A percentile compares a stretch with the other conserved stretches of the same genome.
These are phyloP conservation scores for Corylus heterophylla DNA, from an alignment of 306 rosid species.

Conservation along the genomic window DNA sequence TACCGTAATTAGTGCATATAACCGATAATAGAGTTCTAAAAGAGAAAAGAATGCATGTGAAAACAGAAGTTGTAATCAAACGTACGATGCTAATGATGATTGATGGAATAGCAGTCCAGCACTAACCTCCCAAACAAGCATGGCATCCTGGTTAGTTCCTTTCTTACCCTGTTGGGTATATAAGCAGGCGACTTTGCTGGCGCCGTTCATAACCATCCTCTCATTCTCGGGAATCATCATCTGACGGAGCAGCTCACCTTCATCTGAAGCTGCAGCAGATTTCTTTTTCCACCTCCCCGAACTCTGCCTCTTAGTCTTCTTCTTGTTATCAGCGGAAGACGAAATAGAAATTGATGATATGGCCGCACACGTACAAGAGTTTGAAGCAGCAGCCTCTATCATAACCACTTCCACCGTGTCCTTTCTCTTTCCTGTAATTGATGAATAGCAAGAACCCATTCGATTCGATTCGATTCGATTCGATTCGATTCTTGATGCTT, in stretches of 20 bases:
- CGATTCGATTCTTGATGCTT: background rate
- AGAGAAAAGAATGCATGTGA: background rate
- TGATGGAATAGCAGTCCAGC: background rate
- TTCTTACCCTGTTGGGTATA: conserved; percentile 59
- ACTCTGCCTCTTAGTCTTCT: conserved; percentile 5
- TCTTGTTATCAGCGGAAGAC: background rate
- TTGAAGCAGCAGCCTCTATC: background rate
- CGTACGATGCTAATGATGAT: background rate
- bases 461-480: conserved; percentile 5
- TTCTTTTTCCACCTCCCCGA: conserved; percentile 24
- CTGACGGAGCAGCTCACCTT: conserved; percentile 13
- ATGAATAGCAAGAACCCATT: conserved; percentile 35
- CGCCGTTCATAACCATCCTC: conserved; percentile 34
- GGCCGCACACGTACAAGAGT: background rate
- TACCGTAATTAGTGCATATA: background rate
- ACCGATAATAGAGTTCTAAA: background rate
- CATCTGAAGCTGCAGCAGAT: conserved; percentile 13
- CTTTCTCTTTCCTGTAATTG: background rate
- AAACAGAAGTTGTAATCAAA: background rate
- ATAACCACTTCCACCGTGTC: background rate
- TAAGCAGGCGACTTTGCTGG: conserved; percentile 45
- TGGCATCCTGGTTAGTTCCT: conserved; percentile 61
- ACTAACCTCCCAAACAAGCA: conserved; percentile 52
- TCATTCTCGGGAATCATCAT: conserved; percentile 35
- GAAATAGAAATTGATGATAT: conserved; percentile 5